Percentiles rank a stretch among this genome's conserved stretches.
Evolutionary conservation across 2,329 filamentous ascomycete species (phyloP).

Genomic region (Trichoderma afroharzianum): DNA sequence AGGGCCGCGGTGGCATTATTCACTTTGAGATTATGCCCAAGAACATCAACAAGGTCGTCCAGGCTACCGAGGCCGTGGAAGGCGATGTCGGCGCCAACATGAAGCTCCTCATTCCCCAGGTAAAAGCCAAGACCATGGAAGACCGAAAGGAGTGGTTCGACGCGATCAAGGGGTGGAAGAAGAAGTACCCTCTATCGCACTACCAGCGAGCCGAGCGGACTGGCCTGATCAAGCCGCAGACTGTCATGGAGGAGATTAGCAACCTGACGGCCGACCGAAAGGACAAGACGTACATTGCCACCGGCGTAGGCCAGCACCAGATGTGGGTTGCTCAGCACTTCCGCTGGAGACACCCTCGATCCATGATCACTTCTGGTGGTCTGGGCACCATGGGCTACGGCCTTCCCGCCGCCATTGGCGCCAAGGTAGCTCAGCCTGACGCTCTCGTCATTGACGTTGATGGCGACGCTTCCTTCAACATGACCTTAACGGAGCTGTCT

Average conservation of each 20-base stretch:
- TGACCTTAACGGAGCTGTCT: slow-evolving; percentile 93
- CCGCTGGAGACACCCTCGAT: slow-evolving; percentile 85
- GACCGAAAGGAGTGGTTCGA: slow-evolving; percentile 82
- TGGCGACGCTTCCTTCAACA: slow-evolving; percentile 97
- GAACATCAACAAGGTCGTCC: slow-evolving; percentile 99
- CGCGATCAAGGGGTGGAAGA: slow-evolving; percentile 88
- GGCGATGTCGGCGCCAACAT: slow-evolving; percentile 86
- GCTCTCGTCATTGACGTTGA: slow-evolving; percentile 93
- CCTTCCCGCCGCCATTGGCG: slow-evolving; percentile 89
- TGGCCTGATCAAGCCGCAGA: slow-evolving; percentile 90
- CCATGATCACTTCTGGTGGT: slow-evolving; percentile 95
- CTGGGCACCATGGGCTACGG: slow-evolving; percentile 87
- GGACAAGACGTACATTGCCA: slow-evolving; percentile 81
- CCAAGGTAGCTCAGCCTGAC: slow-evolving; percentile 76
- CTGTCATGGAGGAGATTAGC: slow-evolving; percentile 85
- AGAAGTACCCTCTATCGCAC: slow-evolving; percentile 76
- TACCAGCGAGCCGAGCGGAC: slow-evolving; percentile 75
- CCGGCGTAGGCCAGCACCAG: slow-evolving; percentile 94
- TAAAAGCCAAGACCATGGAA: slow-evolving; percentile 58
- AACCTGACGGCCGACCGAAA: slow-evolving; percentile 77
- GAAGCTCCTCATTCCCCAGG: slow-evolving; percentile 65
- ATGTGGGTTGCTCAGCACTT: slow-evolving; percentile 99
- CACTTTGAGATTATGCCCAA: slow-evolving; percentile 99
- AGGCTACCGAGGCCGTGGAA: slow-evolving; percentile 92
- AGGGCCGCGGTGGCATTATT: slow-evolving; percentile 87